Evolutionary conservation across 1,284 basidiomycete genomes (phyloP).

Genomic region (Gomphus sp.): DNA sequence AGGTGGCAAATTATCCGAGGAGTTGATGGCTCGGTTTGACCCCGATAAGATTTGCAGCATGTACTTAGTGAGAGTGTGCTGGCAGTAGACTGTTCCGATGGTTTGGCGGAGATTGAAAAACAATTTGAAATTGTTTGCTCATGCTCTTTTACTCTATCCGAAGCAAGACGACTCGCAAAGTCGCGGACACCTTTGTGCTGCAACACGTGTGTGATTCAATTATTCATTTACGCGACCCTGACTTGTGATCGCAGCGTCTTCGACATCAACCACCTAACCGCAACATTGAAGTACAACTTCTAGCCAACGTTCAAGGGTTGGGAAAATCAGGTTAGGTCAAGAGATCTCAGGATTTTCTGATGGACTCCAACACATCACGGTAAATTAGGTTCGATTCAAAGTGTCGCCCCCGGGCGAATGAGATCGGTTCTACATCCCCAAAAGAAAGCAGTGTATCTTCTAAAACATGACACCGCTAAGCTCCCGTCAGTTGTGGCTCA

Average conservation of each 20-base stretch:
- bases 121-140: background rate
- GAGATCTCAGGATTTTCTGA: background rate
- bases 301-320: constrained; percentile 4
- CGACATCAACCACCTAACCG: constrained; percentile 6
- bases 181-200: background rate
- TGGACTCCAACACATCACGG: background rate
- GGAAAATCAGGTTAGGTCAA: constrained; percentile 7
- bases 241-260: constrained; percentile 1
- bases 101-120: no score
- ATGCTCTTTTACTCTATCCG: background rate
- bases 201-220: background rate
- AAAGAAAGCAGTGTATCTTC: constrained; percentile 8
- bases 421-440: constrained; percentile 8
- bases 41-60: background rate
- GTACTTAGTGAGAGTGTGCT: background rate
- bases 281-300: constrained; percentile 6
- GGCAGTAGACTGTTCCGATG: no score
- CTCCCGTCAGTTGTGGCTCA: background rate
- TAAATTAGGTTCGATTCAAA: constrained; percentile 6
- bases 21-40: background rate
- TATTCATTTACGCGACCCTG: background rate
- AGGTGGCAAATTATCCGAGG: background rate
- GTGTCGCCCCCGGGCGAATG: constrained; percentile 10
- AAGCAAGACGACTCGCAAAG: background rate
- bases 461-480: background rate